phyloP scores from a whole-genome alignment of 2,329 filamentous ascomycete species.

The Ascochyta clinopodiicola region DNA sequence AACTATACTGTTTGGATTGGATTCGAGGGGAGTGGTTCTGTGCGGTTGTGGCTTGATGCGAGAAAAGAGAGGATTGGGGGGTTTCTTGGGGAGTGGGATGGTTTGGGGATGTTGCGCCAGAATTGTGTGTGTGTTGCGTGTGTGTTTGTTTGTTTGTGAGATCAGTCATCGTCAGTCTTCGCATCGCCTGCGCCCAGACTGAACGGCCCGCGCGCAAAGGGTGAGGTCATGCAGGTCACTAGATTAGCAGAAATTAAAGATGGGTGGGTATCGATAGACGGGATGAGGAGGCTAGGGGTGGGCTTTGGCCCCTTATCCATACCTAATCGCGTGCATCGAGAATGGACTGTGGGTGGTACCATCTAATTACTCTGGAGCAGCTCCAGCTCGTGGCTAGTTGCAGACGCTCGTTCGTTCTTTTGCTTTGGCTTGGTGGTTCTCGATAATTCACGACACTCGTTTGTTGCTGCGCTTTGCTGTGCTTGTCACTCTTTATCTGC shows the following conservation, averaged over 20 bases:
- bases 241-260: constrained; percentile 45
- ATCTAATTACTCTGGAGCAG: constrained; percentile 26
- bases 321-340: constrained; percentile 24
- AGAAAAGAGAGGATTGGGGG: too few species aligned
- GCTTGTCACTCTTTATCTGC: constrained; percentile 39
- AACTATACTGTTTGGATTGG: too few species aligned
- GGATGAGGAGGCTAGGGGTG: constrained; percentile 29
- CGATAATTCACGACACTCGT: constrained; percentile 19
- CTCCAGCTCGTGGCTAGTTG: constrained; percentile 24
- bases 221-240: constrained; percentile 43
- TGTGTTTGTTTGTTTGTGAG: too few species aligned
- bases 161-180: too few species aligned
- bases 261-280: constrained; percentile 44
- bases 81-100: too few species aligned
- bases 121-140: too few species aligned
- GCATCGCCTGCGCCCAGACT: too few species aligned
- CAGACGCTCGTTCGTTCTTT: constrained; percentile 14
- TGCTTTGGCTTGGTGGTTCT: constrained; percentile 3
- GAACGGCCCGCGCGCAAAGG: constrained; percentile 25
- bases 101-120: too few species aligned
- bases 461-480: constrained; percentile 22
- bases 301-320: constrained; percentile 27
- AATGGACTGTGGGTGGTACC: constrained; percentile 36
- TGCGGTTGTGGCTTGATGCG: too few species aligned
- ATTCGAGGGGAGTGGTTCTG: too few species aligned